Percentiles rank a stretch among this genome's conserved stretches.
Conservation (phyloP, 139 green algal species). For the Spirogloea muscicola region DNA sequence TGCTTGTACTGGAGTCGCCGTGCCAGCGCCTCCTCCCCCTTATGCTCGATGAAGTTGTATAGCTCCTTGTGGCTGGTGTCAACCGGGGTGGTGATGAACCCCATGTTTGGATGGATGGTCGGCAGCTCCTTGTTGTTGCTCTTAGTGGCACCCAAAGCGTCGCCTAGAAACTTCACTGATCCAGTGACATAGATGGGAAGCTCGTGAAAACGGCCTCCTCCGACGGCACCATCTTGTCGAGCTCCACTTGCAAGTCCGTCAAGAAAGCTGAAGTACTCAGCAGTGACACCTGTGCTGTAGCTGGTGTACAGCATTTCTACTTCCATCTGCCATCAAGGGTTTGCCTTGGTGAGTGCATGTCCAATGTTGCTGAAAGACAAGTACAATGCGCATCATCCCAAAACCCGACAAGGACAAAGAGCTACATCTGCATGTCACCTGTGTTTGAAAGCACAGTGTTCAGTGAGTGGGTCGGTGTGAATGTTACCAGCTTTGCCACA, state of each 20-base stretch:
- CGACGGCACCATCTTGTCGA: background rate
- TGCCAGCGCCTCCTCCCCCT: constrained; percentile 18
- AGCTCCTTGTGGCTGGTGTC: constrained; percentile 10
- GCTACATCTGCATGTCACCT: too few species aligned
- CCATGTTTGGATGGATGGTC: constrained; percentile 3
- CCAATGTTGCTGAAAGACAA: background rate
- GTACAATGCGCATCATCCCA: too few species aligned
- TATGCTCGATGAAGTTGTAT: constrained; percentile 7
- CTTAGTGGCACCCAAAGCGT: too few species aligned
- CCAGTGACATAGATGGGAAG: constrained; percentile 21
- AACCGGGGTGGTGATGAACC: constrained; percentile 15
- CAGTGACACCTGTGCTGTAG: background rate
- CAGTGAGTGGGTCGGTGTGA: too few species aligned
- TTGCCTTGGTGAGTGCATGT: too few species aligned
- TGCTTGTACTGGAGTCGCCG: constrained; percentile 16
- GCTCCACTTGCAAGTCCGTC: background rate
- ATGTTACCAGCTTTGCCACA: too few species aligned
- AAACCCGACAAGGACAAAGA: too few species aligned
- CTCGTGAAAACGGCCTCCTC: constrained; percentile 23
- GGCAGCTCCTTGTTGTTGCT: too few species aligned
- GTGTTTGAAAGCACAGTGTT: too few species aligned
- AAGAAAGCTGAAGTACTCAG: constrained; percentile 25
- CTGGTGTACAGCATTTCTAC: constrained; percentile 42
- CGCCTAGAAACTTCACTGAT: too few species aligned
- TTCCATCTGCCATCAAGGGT: too few species aligned